These are phyloP conservation scores for Botryosphaeria dothidea DNA, from an alignment of 2,329 filamentous ascomycete genomes.

Conservation along the genomic window DNA sequence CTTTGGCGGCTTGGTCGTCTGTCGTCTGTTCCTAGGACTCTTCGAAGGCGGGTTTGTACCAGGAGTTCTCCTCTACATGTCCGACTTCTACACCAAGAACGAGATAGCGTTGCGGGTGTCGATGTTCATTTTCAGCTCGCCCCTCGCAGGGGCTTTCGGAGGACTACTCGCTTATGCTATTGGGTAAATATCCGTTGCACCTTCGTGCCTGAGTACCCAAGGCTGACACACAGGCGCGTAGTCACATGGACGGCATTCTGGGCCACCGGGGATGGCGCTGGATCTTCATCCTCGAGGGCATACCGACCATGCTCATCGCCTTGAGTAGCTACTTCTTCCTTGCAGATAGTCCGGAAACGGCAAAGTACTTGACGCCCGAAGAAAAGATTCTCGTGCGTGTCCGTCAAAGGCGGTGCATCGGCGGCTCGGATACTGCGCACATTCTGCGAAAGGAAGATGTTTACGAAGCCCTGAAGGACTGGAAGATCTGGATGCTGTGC, in stretches of 20 bases:
- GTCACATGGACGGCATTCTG: slow-evolving; percentile 67
- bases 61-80: slow-evolving; percentile 68
- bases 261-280: slow-evolving; percentile 71
- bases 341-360: slow-evolving; percentile 66
- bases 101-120: slow-evolving; percentile 73
- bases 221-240: slow-evolving; percentile 46
- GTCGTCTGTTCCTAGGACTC: slow-evolving; percentile 67
- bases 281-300: slow-evolving; percentile 66
- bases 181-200: not conserved
- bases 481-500: slow-evolving; percentile 73
- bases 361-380: slow-evolving; percentile 59
- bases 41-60: slow-evolving; percentile 73
- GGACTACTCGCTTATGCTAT: slow-evolving; percentile 69
- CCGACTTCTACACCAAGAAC: slow-evolving; percentile 73
- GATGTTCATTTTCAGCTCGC: slow-evolving; percentile 71
- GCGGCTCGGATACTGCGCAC: slow-evolving; percentile 49
- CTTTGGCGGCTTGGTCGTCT: slow-evolving; percentile 67
- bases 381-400: slow-evolving; percentile 61
- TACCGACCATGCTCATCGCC: slow-evolving; percentile 58
- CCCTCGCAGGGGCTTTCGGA: slow-evolving; percentile 70
- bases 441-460: slow-evolving; percentile 65
- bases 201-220: not conserved
- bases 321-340: slow-evolving; percentile 59
- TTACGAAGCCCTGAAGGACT: slow-evolving; percentile 67
- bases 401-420: slow-evolving; percentile 53